Base-by-base conservation (phyloP, 2,329 filamentous ascomycete genomes). In the Ceratocystiopsis brevicomis region DNA sequence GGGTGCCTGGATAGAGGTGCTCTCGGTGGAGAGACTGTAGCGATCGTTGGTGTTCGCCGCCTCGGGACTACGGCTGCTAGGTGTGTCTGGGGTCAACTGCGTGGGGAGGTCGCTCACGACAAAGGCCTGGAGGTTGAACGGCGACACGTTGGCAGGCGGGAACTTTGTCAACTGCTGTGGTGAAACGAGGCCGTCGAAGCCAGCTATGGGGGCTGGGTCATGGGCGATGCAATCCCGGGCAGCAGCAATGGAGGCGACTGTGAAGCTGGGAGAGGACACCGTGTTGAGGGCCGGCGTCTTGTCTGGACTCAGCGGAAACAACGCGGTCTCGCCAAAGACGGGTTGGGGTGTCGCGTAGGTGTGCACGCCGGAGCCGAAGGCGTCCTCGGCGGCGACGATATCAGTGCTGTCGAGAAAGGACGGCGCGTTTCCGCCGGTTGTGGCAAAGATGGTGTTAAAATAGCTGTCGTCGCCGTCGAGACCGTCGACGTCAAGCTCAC, bases 291-390 rank as follows among this genome's bases (percentile, higher is more conserved):
- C 66, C 17, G 66, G 64, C 15, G 67, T 71, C 46, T 64, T 64
- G 41, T 67, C 63, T 21, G 69, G 70, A 47, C 68, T 74, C 50
- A 71, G 53, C 33, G 68, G 70, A 48, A 63, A 65, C 30, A 51
- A 45, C 30, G 48, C 52, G 21, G 52, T 48, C 42, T 49, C 53
- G 50, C 56, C 41, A 42, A 51, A 45, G 37, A 49, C 21, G 16
- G 41, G 47, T 32, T 50, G 47, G 5, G 49, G 47, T 1, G 49
- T 50, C 6, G 47, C 41, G 30, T 43, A 47, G 21, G 43, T 19
- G 18, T 38, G 39, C 1, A 33, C 6, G 34, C 17, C 14, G 33
- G 38, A 16, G 19, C 40, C 34, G 14, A 45, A 38, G 36, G 52
- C 46, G 39, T 45, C 44, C 34, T 49, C 44, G 37, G 37, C 33